A percentile compares a stretch with the other conserved stretches of the same genome.
Conservation (phyloP, 1,139 yeast genomes). For the Suhomyces terraborum region DNA sequence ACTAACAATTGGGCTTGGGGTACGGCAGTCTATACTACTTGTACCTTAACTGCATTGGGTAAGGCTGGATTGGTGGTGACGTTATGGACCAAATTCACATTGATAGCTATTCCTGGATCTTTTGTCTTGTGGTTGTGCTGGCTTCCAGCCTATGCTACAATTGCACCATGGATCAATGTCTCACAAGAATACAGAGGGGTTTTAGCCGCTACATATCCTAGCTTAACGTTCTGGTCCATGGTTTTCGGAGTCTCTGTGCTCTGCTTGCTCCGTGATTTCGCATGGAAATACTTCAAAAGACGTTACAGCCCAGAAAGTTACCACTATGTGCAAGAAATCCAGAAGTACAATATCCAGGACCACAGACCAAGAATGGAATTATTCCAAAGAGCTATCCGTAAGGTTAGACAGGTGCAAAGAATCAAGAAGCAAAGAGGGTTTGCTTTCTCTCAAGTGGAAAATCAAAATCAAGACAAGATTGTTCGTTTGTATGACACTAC, state of each 20-base stretch:
- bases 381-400: conserved; percentile 94
- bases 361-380: conserved; percentile 94
- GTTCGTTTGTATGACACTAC: conserved; percentile 96
- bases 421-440: conserved; percentile 98
- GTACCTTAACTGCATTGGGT: conserved; percentile 86
- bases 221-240: conserved; percentile 83
- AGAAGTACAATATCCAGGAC: conserved; percentile 91
- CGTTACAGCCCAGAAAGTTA: conserved; percentile 89
- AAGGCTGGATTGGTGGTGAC: conserved; percentile 92
- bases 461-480: conserved; percentile 86
- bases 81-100: conserved; percentile 92
- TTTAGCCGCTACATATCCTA: conserved; percentile 71
- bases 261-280: conserved; percentile 82
- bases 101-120: conserved; percentile 94
- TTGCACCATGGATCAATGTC: conserved; percentile 83
- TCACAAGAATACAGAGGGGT: conserved; percentile 87
- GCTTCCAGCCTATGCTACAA: conserved; percentile 82
- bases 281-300: conserved; percentile 94
- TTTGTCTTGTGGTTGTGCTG: conserved; percentile 79
- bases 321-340: conserved; percentile 95
- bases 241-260: conserved; percentile 71
- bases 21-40: conserved; percentile 82
- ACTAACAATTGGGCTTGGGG: conserved; percentile 98
- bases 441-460: conserved; percentile 96
- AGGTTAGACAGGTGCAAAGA: conserved; percentile 96